A percentile compares a stretch with the other conserved stretches of the same genome.
phyloP scores from a whole-genome alignment of 2,329 filamentous ascomycete species.

The Gnomoniopsis sp. region DNA sequence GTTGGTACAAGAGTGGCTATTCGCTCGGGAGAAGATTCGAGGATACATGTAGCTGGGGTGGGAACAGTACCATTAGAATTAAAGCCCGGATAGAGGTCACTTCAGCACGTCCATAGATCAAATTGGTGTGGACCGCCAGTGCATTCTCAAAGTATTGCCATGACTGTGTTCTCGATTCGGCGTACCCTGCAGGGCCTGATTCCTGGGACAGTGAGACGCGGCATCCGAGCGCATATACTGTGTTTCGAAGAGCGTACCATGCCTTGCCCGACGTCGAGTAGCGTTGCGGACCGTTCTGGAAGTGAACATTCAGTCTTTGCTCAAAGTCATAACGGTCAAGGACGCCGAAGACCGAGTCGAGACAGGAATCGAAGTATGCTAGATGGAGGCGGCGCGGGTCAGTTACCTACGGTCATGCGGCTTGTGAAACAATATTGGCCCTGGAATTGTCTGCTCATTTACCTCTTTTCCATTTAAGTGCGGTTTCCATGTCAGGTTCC shows the following conservation, averaged over 20 bases:
- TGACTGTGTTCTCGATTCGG: conserved; percentile 2
- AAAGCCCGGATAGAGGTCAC: conserved; percentile 1
- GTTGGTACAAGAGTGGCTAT: too few relatives aligned
- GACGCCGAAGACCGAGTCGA: neutral
- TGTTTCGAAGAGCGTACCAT: conserved; percentile 9
- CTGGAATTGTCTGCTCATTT: neutral
- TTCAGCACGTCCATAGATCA: neutral
- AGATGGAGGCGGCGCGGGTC: neutral
- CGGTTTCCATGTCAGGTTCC: neutral
- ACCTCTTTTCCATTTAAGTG: neutral
- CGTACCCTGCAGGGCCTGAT: neutral
- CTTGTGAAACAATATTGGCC: too few relatives aligned
- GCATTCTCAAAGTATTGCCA: conserved; percentile 9
- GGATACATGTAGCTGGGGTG: too few relatives aligned
- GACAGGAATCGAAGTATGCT: neutral
- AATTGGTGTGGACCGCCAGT: neutral
- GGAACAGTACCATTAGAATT: conserved; percentile 1
- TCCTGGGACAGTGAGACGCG: neutral
- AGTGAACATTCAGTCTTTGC: neutral
- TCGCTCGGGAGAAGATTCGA: too few relatives aligned
- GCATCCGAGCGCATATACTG: conserved; percentile 1
- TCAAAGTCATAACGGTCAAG: neutral
- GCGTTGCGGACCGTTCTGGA: neutral
- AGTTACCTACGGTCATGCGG: neutral
- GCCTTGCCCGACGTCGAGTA: neutral